phyloP scores from a whole-genome alignment of 345 rosid genomes.

The Firmiana major region DNA sequence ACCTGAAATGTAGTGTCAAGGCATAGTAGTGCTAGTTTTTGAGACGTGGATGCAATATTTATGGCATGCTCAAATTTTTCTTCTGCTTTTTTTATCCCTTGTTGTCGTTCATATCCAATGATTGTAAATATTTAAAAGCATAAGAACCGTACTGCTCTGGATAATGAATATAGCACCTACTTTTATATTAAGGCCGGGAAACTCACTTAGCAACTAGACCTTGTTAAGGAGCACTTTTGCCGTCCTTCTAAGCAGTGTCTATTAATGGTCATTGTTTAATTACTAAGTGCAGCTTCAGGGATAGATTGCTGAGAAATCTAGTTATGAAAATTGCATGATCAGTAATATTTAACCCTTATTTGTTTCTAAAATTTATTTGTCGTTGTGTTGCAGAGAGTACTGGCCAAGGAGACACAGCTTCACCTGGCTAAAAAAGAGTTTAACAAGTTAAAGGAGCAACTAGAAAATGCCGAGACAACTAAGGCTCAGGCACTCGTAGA shows the following conservation, averaged over 20 bases:
- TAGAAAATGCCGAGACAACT: constrained; percentile 68
- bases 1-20: not conserved
- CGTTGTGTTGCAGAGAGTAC: constrained; percentile 45
- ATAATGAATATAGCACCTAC: not conserved
- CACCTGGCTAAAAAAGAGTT: constrained; percentile 82
- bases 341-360: not conserved
- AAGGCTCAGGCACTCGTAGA: constrained; percentile 72
- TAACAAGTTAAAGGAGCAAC: constrained; percentile 64
- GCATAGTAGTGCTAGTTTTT: not conserved
- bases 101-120: not conserved
- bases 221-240: not conserved
- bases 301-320: not conserved
- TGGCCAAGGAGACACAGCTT: constrained; percentile 83
- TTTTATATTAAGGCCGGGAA: not conserved
- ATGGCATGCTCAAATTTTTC: not conserved
- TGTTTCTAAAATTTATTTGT: not conserved
- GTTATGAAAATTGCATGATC: not conserved
- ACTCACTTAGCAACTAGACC: not conserved
- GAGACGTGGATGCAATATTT: constrained; percentile 2
- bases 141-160: not conserved
- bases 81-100: not conserved
- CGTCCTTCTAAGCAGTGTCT: not conserved
- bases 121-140: not conserved
- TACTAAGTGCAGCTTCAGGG: not conserved
- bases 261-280: not conserved